Percentiles rank a stretch among this genome's conserved stretches.
These are phyloP conservation scores for Talaromyces marneffei DNA, from an alignment of 2,329 filamentous ascomycete species.

Conservation along the genomic window DNA sequence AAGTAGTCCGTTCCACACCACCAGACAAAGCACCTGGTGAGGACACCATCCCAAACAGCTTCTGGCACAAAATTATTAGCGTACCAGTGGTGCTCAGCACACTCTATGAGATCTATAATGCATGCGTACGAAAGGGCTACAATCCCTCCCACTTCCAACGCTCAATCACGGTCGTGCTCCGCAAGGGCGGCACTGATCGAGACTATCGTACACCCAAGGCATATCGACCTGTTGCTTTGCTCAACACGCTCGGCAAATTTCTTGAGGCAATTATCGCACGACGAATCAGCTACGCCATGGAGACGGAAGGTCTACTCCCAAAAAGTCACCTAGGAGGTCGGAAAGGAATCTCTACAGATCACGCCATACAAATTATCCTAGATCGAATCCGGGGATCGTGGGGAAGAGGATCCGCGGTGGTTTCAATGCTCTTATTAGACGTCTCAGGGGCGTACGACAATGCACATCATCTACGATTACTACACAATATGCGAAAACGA, in stretches of 20 bases:
- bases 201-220: neutral
- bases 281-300: neutral
- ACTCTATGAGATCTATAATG: neutral
- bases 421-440: neutral
- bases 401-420: neutral
- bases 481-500: neutral
- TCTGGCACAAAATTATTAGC: neutral
- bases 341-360: neutral
- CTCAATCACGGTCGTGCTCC: neutral
- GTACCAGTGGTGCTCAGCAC: neutral
- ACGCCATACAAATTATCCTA: neutral
- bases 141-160: neutral
- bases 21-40: neutral
- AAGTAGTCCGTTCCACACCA: neutral
- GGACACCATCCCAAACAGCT: neutral
- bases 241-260: neutral
- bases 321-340: neutral
- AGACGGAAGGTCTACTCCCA: neutral
- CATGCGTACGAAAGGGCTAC: neutral
- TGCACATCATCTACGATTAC: neutral
- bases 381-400: neutral
- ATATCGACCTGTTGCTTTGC: neutral
- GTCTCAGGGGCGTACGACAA: slow-evolving; percentile 1
- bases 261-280: neutral
- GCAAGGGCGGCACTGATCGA: neutral